Evolutionary conservation across 805 yeast species (phyloP).

Genomic region (Yamadazyma olivae): DNA sequence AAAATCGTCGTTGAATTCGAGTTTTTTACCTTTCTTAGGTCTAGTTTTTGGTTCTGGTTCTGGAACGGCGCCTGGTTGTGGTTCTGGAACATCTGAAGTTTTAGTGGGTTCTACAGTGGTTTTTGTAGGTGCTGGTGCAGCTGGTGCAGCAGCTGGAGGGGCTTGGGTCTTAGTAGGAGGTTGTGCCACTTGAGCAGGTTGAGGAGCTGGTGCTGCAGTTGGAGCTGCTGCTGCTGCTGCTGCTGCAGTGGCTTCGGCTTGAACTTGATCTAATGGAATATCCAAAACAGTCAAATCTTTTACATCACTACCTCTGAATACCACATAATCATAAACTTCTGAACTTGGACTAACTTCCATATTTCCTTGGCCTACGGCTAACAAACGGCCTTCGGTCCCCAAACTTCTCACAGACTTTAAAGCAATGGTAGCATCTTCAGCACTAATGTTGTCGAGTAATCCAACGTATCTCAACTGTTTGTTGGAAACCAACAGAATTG

Average conservation of each 20-base stretch:
- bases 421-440: conserved; percentile 87
- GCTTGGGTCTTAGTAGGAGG: conserved; percentile 5
- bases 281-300: conserved; percentile 86
- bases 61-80: conserved; percentile 11
- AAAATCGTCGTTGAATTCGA: conserved; percentile 45
- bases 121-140: not conserved
- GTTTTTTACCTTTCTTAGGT: not conserved
- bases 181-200: conserved; percentile 5
- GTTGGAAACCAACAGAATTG: conserved; percentile 75
- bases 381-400: conserved; percentile 89
- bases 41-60: not conserved
- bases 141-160: not conserved
- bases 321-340: conserved; percentile 69
- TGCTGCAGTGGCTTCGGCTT: conserved; percentile 35
- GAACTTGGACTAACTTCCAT: conserved; percentile 71
- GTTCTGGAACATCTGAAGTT: conserved; percentile 5
- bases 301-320: conserved; percentile 89
- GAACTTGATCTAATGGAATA: conserved; percentile 58
- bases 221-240: conserved; percentile 10
- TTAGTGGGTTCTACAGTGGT: conserved; percentile 5
- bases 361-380: conserved; percentile 51
- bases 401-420: conserved; percentile 73
- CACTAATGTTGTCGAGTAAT: conserved; percentile 78
- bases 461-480: conserved; percentile 89
- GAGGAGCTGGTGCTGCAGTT: conserved; percentile 8